Evolutionary conservation across 106 monocot species (phyloP).

Genomic region (Apostasia shenzhenica): DNA sequence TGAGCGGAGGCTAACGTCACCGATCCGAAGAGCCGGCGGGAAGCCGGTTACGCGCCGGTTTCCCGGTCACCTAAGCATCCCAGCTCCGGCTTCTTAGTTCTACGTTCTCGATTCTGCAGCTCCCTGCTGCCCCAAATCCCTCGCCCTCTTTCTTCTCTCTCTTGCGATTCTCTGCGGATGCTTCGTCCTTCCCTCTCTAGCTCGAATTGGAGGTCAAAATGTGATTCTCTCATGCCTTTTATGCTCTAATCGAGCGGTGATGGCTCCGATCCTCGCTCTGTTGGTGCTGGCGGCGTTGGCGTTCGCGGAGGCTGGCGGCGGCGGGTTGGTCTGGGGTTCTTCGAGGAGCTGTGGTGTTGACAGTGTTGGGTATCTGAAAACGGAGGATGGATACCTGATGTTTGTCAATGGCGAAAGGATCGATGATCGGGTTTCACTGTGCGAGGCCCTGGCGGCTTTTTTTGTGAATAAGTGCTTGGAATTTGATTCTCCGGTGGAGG

Average conservation of each 20-base stretch:
- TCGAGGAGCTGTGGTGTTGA: slow-evolving; percentile 13
- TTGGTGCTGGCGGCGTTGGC: slow-evolving; percentile 3
- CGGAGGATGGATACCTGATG: slow-evolving; percentile 4
- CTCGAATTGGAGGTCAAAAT: slow-evolving; percentile 8
- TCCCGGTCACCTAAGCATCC: neutral
- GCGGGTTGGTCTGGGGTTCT: neutral
- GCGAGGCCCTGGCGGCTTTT: slow-evolving; percentile 8
- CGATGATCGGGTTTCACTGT: slow-evolving; percentile 11
- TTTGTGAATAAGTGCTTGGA: slow-evolving; percentile 8
- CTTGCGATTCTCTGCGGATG: neutral
- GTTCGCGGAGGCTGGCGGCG: slow-evolving; percentile 1
- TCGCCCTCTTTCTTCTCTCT: too few species aligned
- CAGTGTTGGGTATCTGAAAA: slow-evolving; percentile 16
- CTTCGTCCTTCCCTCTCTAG: neutral
- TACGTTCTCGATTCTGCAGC: neutral
- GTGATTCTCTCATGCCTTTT: neutral
- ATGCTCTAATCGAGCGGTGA: neutral
- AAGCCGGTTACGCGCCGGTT: neutral
- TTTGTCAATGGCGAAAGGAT: slow-evolving; percentile 10
- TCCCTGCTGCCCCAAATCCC: neutral
- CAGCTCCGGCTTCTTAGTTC: neutral
- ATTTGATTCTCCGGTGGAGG: slow-evolving; percentile 3
- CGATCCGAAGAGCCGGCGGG: too few species aligned
- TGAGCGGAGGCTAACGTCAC: too few species aligned
- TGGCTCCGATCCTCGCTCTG: slow-evolving; percentile 7